Percentiles rank a stretch among this genome's conserved stretches.
These are phyloP conservation scores for Calycina herbarum DNA, from an alignment of 2,329 filamentous ascomycete species.

Conservation along the genomic window DNA sequence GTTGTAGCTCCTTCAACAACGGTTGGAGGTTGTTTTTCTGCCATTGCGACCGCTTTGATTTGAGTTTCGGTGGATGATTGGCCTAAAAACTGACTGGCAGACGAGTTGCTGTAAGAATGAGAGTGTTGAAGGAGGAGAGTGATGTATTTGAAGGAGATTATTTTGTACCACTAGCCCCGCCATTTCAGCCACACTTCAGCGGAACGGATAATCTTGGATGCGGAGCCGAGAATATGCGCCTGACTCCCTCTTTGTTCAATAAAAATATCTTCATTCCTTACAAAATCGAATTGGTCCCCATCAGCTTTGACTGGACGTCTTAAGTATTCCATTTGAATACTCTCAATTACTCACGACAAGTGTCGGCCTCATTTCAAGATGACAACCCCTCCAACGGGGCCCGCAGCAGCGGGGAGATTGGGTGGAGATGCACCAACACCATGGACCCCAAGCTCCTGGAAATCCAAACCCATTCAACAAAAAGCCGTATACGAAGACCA, in stretches of 20 bases:
- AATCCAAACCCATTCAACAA: constrained; percentile 77
- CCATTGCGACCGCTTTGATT: constrained; percentile 47
- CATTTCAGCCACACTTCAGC: background rate
- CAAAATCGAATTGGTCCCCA: background rate
- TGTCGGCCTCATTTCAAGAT: background rate
- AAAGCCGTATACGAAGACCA: constrained; percentile 67
- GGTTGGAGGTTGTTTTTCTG: constrained; percentile 59
- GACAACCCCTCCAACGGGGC: background rate
- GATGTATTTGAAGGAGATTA: background rate
- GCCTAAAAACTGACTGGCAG: background rate
- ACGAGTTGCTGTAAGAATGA: background rate
- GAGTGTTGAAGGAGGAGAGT: background rate
- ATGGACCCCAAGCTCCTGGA: constrained; percentile 70
- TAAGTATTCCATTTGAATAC: too few relatives aligned
- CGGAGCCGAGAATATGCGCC: background rate
- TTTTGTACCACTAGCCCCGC: background rate
- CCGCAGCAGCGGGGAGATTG: background rate
- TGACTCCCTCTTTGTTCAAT: background rate
- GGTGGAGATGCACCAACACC: background rate
- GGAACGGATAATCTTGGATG: background rate
- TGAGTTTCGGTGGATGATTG: background rate
- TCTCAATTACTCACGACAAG: background rate
- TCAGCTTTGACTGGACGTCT: background rate
- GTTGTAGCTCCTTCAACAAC: constrained; percentile 61
- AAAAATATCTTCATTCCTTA: background rate